Conservation (phyloP, 345 rosid genomes). For the Gossypium anomalum region DNA sequence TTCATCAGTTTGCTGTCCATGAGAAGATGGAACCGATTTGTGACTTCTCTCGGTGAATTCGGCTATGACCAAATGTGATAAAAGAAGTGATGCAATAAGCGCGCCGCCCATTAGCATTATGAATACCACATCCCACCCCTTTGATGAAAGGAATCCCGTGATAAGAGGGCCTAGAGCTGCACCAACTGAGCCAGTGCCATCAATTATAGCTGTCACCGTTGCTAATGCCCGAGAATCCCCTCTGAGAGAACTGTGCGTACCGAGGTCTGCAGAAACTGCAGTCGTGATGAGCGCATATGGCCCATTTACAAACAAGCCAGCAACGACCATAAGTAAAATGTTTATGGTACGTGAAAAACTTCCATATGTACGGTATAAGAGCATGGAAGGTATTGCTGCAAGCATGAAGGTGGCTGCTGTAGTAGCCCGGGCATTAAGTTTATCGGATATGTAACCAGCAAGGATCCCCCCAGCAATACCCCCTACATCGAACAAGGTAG, state of each 20-base stretch:
- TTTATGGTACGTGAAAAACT: slow-evolving; percentile 53
- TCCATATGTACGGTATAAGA: slow-evolving; percentile 68
- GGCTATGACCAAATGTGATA: slow-evolving; percentile 50
- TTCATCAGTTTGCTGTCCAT: background rate
- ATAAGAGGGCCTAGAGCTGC: slow-evolving; percentile 91
- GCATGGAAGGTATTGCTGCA: slow-evolving; percentile 82
- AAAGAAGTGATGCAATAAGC: slow-evolving; percentile 71
- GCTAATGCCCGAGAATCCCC: slow-evolving; percentile 93
- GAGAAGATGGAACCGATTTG: background rate
- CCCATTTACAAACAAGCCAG: slow-evolving; percentile 83
- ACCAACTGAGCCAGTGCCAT: slow-evolving; percentile 92
- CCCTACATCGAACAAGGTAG: slow-evolving; percentile 88
- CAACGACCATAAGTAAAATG: slow-evolving; percentile 75
- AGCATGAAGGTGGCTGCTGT: slow-evolving; percentile 85
- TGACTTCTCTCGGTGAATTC: slow-evolving; percentile 28
- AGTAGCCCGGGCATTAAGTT: slow-evolving; percentile 72
- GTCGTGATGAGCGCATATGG: slow-evolving; percentile 98
- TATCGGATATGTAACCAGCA: slow-evolving; percentile 81
- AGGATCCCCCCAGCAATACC: slow-evolving; percentile 84
- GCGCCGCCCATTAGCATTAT: slow-evolving; percentile 66
- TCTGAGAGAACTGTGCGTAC: slow-evolving; percentile 77
- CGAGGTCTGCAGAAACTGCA: slow-evolving; percentile 94
- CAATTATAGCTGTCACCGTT: slow-evolving; percentile 88
- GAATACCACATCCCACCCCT: slow-evolving; percentile 81
- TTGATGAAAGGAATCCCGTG: slow-evolving; percentile 73